Percentiles rank a stretch among this genome's conserved stretches.
Evolutionary conservation across 2,329 filamentous ascomycete species (phyloP).

Genomic region (Trichophaea hybrida): DNA sequence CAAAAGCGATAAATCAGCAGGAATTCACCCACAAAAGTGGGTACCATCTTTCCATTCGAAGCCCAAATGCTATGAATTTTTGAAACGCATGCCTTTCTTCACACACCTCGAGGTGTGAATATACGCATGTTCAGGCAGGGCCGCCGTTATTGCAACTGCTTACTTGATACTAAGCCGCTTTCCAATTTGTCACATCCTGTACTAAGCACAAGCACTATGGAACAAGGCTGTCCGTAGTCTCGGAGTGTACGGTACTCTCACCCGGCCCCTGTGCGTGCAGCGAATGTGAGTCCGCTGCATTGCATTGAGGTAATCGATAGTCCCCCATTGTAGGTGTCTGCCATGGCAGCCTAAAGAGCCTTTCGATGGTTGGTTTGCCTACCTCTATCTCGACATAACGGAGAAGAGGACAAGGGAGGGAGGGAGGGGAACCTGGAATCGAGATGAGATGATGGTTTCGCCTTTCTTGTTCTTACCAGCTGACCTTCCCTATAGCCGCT

Average conservation of each 20-base stretch:
- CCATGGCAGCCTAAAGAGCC: neutral
- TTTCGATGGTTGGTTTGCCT: neutral
- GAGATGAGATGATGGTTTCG: neutral
- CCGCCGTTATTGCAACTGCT: neutral
- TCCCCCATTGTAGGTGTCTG: neutral
- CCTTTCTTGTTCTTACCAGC: neutral
- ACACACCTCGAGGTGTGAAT: neutral
- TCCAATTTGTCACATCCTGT: neutral
- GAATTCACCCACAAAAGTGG: neutral
- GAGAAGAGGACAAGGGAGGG: neutral
- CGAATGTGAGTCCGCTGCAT: neutral
- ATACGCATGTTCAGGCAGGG: neutral
- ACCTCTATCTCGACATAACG: neutral
- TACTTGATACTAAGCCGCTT: neutral
- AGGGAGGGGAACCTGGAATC: neutral
- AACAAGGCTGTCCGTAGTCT: neutral
- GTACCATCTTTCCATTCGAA: neutral
- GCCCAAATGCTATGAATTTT: no score
- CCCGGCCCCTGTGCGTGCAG: neutral
- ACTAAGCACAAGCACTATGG: neutral
- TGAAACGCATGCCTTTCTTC: neutral
- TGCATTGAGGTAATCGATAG: neutral
- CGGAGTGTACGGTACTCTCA: neutral
- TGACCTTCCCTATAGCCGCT: neutral
- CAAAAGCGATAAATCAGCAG: neutral